Evolutionary conservation across 768 basidiomycete species (phyloP).

Genomic region (Crassisporium funariophilum): DNA sequence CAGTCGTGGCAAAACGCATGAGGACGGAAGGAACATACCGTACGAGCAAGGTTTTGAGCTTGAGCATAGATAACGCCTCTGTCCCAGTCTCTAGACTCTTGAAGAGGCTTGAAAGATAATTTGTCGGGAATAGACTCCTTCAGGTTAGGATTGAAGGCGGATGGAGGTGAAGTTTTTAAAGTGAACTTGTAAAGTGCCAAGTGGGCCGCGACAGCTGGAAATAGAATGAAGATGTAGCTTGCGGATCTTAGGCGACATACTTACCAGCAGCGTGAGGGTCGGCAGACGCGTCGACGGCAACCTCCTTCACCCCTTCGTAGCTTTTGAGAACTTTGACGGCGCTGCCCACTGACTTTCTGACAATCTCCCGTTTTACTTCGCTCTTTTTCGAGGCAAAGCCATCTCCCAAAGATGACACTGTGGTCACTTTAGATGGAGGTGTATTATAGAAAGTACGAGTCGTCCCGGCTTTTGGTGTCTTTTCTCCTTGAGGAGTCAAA

Average conservation of each 20-base stretch:
- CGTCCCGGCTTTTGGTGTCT: constrained; percentile 61
- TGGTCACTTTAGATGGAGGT: constrained; percentile 48
- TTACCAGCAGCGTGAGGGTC: constrained; percentile 82
- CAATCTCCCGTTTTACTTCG: constrained; percentile 58
- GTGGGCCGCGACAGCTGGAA: constrained; percentile 73
- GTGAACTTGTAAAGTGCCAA: constrained; percentile 77
- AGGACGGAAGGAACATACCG: constrained; percentile 42
- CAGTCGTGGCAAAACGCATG: constrained; percentile 7
- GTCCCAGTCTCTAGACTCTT: constrained; percentile 64
- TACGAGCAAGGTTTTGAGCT: constrained; percentile 80
- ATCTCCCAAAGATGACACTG: constrained; percentile 61
- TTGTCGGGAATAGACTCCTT: constrained; percentile 53
- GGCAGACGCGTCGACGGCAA: constrained; percentile 59
- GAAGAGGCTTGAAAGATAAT: constrained; percentile 47
- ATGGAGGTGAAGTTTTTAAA: constrained; percentile 73
- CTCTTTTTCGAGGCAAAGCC: constrained; percentile 48
- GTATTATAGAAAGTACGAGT: constrained; percentile 66
- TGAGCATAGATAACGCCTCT: constrained; percentile 72
- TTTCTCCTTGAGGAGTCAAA: constrained; percentile 47
- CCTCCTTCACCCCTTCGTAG: constrained; percentile 62
- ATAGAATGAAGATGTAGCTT: not conserved
- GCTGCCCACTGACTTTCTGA: constrained; percentile 71
- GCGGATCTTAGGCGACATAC: constrained; percentile 15
- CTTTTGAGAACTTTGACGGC: constrained; percentile 70
- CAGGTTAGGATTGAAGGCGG: constrained; percentile 63